Base-by-base conservation (phyloP, 768 basidiomycete species). In the Suillus fuscotomentosus region DNA sequence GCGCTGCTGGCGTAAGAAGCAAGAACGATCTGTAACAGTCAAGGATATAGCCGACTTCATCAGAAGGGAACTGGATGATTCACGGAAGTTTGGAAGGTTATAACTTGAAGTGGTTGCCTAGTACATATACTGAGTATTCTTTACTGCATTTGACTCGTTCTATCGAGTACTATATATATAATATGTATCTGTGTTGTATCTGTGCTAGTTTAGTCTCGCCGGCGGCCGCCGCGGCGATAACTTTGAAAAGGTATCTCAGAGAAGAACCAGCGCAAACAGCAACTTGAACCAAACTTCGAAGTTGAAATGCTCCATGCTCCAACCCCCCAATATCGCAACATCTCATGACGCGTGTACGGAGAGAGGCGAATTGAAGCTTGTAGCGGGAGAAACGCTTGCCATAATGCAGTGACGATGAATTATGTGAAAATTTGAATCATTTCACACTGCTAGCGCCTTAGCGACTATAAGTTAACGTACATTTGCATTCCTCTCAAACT, bases 1-100 rank as follows among this genome's bases (percentile, higher is more conserved):
- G 39, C 22, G 47, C 31, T 67, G 66, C 50, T 60, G 65, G 60
- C 24, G 60, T 22, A 5, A 36, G 15, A 41, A 51, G 11, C 38
- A 50, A 42, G 43, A 66, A 17, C 20, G 63, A 57, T 20, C 3
- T 48, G 56, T 27, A 3, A 17, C n/a, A 13, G 15, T 36, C 5
- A 39, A 43, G 34, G 53, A 51, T 9, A 43, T 65, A 36, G 55
- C 27, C 7, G 14, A 17, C 22, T 53, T 60, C 38, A 15, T 36
- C 20, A 24, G 36, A 54, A 27, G 6, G 14, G 54, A 59, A 8
- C 34, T 60, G 20, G 60, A 47, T 3, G 50, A 34, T 34, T 36
- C 45, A 61, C 53, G n/a, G 51, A 51, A 56, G n/a, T 15, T 61
- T 13, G 24, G 51, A 8, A 51, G 17, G n/a, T 20, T 36, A 27